Base-by-base conservation (phyloP, 805 yeast species). In the Ogataea polymorpha region DNA sequence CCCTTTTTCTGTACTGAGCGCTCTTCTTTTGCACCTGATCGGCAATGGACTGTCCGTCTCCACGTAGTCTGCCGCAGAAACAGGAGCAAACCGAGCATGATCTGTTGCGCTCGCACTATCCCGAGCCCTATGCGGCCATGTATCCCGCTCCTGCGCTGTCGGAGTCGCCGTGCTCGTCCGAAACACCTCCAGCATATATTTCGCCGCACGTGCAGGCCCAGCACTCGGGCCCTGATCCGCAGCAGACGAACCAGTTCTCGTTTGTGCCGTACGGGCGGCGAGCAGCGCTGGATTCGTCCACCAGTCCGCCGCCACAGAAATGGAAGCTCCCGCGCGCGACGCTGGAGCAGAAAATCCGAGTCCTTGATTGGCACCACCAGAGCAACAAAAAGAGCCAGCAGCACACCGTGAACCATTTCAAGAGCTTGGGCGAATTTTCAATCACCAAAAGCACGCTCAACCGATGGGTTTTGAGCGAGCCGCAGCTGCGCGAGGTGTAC, bases 371-470 rank as follows among this genome's bases (percentile, higher is more conserved):
- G 71, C 63, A 58, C 46, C 50, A 55, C 29, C 35, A 48, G 7
- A 42, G 54, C 13, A 59, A 59, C 17, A 56, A 58, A 14, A 58
- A 55, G 39, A 57, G 64, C 2, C 72, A 68, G 39, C 62, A 61
- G 28, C 50, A 45, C 16, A 65, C 72, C 0, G 68, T 67, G 4
- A 41, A 45, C 4, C 59, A 61, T 46, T 69, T 69, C 49, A 48
- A 53, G 17, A 39, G 42, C 3, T 21, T 56, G 32, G 56, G 54
- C 3, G 53, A 54, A 25, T 68, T 70, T 41, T 48, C 65, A 5
- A 59, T 70, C 3, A 62, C 73, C 0, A 65, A 61, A 44, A 63
- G 71, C 2, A 63, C 67, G 7, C 51, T 67, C 41, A 64, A 64
- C 48, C 54, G 73, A 43, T 69, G 74, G 74, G 53, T 65, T 2